Percentiles rank a stretch among this genome's conserved stretches.
phyloP scores from a whole-genome alignment of 2,329 filamentous ascomycete genomes.

The Chalara sp. region DNA sequence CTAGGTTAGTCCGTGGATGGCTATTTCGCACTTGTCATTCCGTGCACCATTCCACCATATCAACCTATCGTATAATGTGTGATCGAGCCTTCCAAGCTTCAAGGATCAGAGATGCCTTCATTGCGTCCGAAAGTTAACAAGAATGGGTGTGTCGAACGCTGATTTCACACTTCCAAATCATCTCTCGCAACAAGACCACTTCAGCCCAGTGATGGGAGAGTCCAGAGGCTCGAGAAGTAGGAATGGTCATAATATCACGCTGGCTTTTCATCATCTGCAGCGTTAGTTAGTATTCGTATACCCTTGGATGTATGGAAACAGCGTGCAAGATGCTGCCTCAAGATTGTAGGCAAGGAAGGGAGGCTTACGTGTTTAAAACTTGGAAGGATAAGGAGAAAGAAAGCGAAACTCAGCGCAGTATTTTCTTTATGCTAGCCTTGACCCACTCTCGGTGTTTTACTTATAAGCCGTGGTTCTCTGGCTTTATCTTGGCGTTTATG shows the following conservation, averaged over 20 bases:
- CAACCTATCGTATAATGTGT: too few relatives aligned
- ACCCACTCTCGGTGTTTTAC: too few relatives aligned
- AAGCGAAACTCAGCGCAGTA: conserved; percentile 1
- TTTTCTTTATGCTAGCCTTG: too few relatives aligned
- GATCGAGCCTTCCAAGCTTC: conserved; percentile 45
- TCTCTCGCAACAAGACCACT: conserved; percentile 70
- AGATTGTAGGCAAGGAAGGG: not conserved
- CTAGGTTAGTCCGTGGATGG: too few relatives aligned
- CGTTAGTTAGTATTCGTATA: conserved; percentile 16
- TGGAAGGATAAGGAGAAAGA: conserved; percentile 86
- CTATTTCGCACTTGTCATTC: too few relatives aligned
- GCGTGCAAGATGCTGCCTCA: too few relatives aligned
- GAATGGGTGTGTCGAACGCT: conserved; percentile 99
- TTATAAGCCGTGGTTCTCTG: too few relatives aligned
- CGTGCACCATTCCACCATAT: too few relatives aligned
- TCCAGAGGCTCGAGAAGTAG: conserved; percentile 58
- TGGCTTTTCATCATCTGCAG: conserved; percentile 98
- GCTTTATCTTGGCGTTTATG: too few relatives aligned
- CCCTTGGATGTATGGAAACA: not conserved
- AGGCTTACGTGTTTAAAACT: conserved; percentile 92
- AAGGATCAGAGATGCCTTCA: conserved; percentile 89
- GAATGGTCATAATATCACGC: conserved; percentile 89
- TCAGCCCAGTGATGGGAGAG: conserved; percentile 86
- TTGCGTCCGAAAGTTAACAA: conserved; percentile 94
- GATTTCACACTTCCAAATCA: conserved; percentile 77